Evolutionary conservation across 2,329 filamentous ascomycete genomes (phyloP).

Genomic region (Hawksworthiomyces lignivorus): DNA sequence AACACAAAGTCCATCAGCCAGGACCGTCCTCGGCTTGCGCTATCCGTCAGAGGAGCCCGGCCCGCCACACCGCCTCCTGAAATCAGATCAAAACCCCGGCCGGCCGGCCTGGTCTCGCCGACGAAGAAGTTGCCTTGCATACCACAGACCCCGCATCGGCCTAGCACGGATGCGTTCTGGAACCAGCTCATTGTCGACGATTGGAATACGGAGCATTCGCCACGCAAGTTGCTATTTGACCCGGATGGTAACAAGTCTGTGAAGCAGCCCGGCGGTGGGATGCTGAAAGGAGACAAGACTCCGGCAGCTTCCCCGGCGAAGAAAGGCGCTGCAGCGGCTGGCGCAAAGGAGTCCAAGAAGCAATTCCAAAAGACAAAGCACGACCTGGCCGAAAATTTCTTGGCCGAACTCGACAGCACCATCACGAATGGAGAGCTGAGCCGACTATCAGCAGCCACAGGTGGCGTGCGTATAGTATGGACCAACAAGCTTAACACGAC

Average conservation of each 20-base stretch:
- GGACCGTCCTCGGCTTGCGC: not conserved
- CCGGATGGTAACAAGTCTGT: slow-evolving; percentile 11
- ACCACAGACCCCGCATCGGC: slow-evolving; percentile 45
- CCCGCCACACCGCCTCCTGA: slow-evolving; percentile 15
- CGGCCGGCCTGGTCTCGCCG: slow-evolving; percentile 22
- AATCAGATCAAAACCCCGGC: slow-evolving; percentile 9
- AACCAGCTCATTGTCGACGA: slow-evolving; percentile 49
- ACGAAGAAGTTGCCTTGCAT: slow-evolving; percentile 33
- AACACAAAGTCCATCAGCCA: too few relatives aligned
- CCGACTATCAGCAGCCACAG: slow-evolving; percentile 52
- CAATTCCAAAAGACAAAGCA: slow-evolving; percentile 57
- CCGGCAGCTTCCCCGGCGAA: slow-evolving; percentile 13
- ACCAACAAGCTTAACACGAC: slow-evolving; percentile 72
- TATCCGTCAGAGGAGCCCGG: slow-evolving; percentile 8
- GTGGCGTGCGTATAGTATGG: slow-evolving; percentile 67
- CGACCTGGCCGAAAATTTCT: slow-evolving; percentile 53
- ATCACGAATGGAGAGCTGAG: slow-evolving; percentile 56
- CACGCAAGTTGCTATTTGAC: slow-evolving; percentile 23
- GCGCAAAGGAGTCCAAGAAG: slow-evolving; percentile 41
- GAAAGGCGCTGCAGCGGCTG: slow-evolving; percentile 23
- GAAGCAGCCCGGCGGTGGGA: not conserved
- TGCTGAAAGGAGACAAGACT: not conserved
- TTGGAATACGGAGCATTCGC: slow-evolving; percentile 54
- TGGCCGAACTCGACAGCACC: slow-evolving; percentile 58
- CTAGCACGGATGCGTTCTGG: slow-evolving; percentile 53